Base-by-base conservation (phyloP, 2,329 filamentous ascomycete species). In the Pestalotiopsis sp. region DNA sequence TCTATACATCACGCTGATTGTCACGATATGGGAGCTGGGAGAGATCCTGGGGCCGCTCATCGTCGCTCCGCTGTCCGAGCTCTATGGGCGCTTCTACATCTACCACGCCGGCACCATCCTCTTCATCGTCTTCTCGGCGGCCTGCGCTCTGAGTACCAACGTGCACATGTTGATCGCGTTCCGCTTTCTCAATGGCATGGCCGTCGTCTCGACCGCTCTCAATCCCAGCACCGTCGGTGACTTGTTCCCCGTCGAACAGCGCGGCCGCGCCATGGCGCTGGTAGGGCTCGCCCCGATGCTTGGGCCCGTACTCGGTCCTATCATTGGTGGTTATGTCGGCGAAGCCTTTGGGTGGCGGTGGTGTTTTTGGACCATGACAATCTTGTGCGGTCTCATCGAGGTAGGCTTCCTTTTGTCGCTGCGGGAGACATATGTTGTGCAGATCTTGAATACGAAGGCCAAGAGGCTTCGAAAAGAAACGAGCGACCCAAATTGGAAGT, bases 41-140 rank as follows among this genome's bases (percentile, higher is more conserved):
- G 64, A 59, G 31, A 66, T 66, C 6, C 41, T 68, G 31, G 90
- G 89, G 0, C 45, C 45, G 2, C 77, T 87, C 63, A 69, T 91
- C 4, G 84, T 88, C 65, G 89, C 88, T 0, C 89, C 90, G 0
- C 68, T 91, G 9, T 88, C 85, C 14, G 90, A 92, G 75, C 77
- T 89, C 5, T 89, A 87, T 72, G 89, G 89, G 20, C 84, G 88
- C 2, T 77, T 82, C 11, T 74, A 81, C n/a, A 76, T 90, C 39
- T 89, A 88, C 71, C 81, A 87, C 69, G 68, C 75, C 58, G 82
- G 79, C 73, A 86, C 86, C 69, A 25, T 81, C 6, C 75, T 81
- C 3, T 88, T 86, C 73, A 76, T 86, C 7, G 72, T 70, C 1
- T 78, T 76, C 58, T 70, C 69, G 7, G 72, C 83, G 12, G 74